phyloP scores from a whole-genome alignment of 2,329 filamentous ascomycete species.

The Fusarium redolens region DNA sequence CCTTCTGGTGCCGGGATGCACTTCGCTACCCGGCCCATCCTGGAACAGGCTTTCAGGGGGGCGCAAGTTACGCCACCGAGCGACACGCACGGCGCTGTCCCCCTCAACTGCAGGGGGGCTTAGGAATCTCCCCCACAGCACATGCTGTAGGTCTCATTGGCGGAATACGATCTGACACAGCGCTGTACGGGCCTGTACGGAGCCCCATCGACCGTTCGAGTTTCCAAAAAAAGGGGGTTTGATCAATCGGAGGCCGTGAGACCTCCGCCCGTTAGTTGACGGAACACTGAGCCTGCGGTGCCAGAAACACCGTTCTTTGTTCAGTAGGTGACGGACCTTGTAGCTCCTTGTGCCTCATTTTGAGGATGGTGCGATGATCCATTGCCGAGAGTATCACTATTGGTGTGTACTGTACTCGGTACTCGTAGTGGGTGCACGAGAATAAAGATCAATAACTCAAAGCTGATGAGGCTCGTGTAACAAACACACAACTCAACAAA shows the following conservation, averaged over 20 bases:
- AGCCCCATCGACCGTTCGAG: slow-evolving; percentile 29
- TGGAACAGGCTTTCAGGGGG: slow-evolving; percentile 37
- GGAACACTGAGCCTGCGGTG: slow-evolving; percentile 2
- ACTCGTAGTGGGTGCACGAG: neutral
- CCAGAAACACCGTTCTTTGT: slow-evolving; percentile 19
- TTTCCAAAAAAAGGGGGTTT: slow-evolving; percentile 42
- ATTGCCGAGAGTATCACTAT: neutral
- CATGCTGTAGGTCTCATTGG: slow-evolving; percentile 19
- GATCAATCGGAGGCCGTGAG: slow-evolving; percentile 35
- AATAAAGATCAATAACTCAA: neutral
- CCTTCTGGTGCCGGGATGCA: slow-evolving; percentile 27
- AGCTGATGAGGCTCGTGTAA: slow-evolving; percentile 3
- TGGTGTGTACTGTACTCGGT: neutral
- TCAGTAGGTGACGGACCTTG: slow-evolving; percentile 22
- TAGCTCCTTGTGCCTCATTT: slow-evolving; percentile 33
- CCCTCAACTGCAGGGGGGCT: slow-evolving; percentile 38
- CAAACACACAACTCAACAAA: neutral
- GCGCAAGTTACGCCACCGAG: slow-evolving; percentile 27
- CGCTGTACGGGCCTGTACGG: neutral
- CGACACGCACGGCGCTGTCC: slow-evolving; percentile 7
- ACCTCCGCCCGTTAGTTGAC: slow-evolving; percentile 15
- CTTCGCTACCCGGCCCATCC: slow-evolving; percentile 4
- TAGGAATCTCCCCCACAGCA: slow-evolving; percentile 12
- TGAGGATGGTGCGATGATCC: slow-evolving; percentile 15
- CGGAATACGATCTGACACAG: slow-evolving; percentile 26